A percentile compares a stretch with the other conserved stretches of the same genome.
Evolutionary conservation across 225 moss, liverwort and hornwort species (phyloP).

Genomic region (Sphagnum contortum): DNA sequence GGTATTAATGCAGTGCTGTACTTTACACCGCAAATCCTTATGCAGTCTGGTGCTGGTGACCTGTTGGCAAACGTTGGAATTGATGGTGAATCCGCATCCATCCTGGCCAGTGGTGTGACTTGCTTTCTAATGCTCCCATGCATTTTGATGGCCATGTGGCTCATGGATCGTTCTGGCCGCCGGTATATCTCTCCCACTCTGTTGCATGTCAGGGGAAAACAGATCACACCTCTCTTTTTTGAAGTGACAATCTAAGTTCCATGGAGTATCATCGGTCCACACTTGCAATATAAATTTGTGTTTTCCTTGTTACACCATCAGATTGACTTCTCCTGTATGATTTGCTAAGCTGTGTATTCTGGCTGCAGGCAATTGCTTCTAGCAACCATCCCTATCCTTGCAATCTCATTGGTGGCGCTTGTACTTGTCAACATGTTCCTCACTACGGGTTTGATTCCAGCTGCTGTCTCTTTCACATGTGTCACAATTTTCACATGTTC

Average conservation of each 20-base stretch:
- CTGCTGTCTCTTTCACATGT: conserved; percentile 68
- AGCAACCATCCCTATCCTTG: conserved; percentile 68
- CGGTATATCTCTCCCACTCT: conserved; percentile 32
- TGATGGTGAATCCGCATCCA: conserved; percentile 67
- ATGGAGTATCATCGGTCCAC: no score
- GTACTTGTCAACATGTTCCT: conserved; percentile 49
- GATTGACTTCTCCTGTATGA: no score
- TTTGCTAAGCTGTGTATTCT: no score
- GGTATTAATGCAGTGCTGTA: conserved; percentile 95
- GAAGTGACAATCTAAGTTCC: no score
- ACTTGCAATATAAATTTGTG: no score
- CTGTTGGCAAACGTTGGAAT: conserved; percentile 64
- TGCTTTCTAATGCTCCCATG: conserved; percentile 94
- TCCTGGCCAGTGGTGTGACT: conserved; percentile 80
- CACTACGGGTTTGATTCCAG: conserved; percentile 49
- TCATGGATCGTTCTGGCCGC: conserved; percentile 93
- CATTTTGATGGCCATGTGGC: conserved; percentile 94
- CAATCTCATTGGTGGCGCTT: conserved; percentile 46
- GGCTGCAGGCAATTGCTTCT: conserved; percentile 59
- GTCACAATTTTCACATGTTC: conserved; percentile 73
- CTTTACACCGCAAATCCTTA: conserved; percentile 94
- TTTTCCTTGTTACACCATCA: no score
- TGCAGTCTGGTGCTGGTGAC: conserved; percentile 83
- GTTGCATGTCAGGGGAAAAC: no score
- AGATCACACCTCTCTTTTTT: no score